These are phyloP conservation scores for Fusarium hostae DNA, from an alignment of 2,329 filamentous ascomycete genomes.

Conservation along the genomic window DNA sequence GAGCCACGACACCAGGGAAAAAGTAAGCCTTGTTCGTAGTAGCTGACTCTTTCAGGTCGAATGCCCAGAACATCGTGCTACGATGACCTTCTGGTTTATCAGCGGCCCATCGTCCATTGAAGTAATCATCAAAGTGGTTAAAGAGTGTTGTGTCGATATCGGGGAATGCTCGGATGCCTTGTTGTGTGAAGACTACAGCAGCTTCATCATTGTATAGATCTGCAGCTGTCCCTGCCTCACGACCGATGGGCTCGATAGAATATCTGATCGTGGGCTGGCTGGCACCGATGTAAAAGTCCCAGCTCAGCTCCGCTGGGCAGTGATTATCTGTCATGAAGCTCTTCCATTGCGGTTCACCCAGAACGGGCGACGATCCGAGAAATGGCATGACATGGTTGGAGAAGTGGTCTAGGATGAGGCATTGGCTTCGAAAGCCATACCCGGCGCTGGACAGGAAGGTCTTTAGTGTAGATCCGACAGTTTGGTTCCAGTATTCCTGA, in stretches of 20 bases:
- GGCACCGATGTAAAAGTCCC: slow-evolving; percentile 46
- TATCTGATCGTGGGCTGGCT: slow-evolving; percentile 46
- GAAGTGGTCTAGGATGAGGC: slow-evolving; percentile 1
- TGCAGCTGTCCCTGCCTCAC: slow-evolving; percentile 40
- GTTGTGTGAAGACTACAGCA: background rate
- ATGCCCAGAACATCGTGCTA: background rate
- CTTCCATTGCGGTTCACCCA: slow-evolving; percentile 37
- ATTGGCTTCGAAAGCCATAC: background rate
- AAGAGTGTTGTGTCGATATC: background rate
- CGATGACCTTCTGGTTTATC: background rate
- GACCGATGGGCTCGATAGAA: slow-evolving; percentile 48
- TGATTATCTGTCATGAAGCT: slow-evolving; percentile 56
- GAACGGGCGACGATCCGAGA: background rate
- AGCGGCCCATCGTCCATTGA: rapidly evolving
- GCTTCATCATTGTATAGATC: slow-evolving; percentile 42
- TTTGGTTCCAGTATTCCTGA: slow-evolving; percentile 3
- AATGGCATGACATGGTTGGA: background rate
- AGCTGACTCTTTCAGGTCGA: background rate
- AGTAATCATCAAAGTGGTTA: background rate
- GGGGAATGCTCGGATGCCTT: background rate
- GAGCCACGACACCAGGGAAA: background rate
- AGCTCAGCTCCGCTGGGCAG: slow-evolving; percentile 53
- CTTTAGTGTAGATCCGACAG: background rate
- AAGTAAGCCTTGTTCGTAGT: background rate
- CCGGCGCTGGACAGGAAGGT: background rate